Evolutionary conservation across 1,139 yeast genomes (phyloP), one percentile per base, ranked within the genome.

Genomic region (Taphrina communis): DNA sequence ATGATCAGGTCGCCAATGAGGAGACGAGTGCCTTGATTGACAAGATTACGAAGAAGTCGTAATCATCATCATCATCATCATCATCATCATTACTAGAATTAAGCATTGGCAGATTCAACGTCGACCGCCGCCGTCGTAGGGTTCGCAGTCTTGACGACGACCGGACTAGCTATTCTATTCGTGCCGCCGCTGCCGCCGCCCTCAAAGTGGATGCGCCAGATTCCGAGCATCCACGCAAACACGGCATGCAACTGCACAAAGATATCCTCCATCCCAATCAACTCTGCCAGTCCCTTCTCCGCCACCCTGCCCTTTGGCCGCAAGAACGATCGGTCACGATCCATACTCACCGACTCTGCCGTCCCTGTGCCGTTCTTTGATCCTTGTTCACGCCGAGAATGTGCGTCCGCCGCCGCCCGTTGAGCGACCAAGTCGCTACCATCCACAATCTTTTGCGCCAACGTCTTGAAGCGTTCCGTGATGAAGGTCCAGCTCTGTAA

Each of bases 191-290:
- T 6, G 6, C n/a, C 9, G 6, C 19, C 48, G 3, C 48, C 48
- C 48, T 58, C 62, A 31, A 25, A 63, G 48, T 63, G 67, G 41
- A 41, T 38, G 31, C 51, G 52, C 58, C 65, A 73, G 76, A 65
- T 63, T 12, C 68, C 69, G 59, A 68, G 36, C 60, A 63, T 25
- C 66, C 68, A 68, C 12, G 68, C 58, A 44, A 68, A 68, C 17
- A 39, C 65, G 11, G 65, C 68, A 36, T 68, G 70, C 42, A 68
- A 21, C 48, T 68, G 70, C 9, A 63, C 62, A 39, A 63, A 68
- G 31, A 68, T 62, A 36, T 68, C 70, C 19, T 50, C 58, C 63
- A 56, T 56, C 19, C 68, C 68, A 38, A 61, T 63, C 52, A 68
- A 44, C 21, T 63, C 70, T 17, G 67, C 58, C 65, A 68, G 50